Percentiles rank a stretch among this genome's conserved stretches.
phyloP scores from a whole-genome alignment of 179 eudicot species.

The Vitellaria paradoxa region DNA sequence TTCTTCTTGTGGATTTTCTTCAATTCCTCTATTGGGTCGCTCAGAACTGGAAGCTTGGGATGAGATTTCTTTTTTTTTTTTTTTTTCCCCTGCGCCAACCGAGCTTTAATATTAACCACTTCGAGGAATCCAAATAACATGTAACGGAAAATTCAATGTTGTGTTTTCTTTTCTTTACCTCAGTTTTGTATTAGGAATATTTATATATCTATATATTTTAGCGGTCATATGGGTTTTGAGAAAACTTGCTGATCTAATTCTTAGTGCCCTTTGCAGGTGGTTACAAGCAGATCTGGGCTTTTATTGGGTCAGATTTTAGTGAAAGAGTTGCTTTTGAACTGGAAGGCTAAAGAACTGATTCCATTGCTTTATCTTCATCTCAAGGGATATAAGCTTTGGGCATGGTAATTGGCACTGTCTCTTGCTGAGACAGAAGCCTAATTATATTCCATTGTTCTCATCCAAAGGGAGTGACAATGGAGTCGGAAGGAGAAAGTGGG shows the following conservation, averaged over 20 bases:
- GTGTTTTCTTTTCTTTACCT: background rate
- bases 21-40: background rate
- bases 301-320: background rate
- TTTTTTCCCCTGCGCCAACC: no score
- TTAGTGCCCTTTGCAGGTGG: constrained; percentile 8
- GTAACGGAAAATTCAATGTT: background rate
- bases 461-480: constrained; percentile 33
- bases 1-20: background rate
- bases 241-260: constrained; percentile 10
- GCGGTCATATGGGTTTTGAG: background rate
- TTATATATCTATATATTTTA: no score
- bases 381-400: constrained; percentile 7
- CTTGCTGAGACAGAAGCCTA: constrained; percentile 7
- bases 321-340: constrained; percentile 3
- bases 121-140: background rate
- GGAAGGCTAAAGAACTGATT: background rate
- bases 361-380: background rate
- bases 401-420: constrained; percentile 6
- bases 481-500: constrained; percentile 60
- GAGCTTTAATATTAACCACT: no score
- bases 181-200: no score
- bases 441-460: constrained; percentile 13
- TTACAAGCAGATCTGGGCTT: constrained; percentile 18
- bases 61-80: no score
- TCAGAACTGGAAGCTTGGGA: background rate